A percentile compares a stretch with the other conserved stretches of the same genome.
phyloP scores from a whole-genome alignment of 352 stramenopile genomes.

The Globisporangium mamillatum region DNA sequence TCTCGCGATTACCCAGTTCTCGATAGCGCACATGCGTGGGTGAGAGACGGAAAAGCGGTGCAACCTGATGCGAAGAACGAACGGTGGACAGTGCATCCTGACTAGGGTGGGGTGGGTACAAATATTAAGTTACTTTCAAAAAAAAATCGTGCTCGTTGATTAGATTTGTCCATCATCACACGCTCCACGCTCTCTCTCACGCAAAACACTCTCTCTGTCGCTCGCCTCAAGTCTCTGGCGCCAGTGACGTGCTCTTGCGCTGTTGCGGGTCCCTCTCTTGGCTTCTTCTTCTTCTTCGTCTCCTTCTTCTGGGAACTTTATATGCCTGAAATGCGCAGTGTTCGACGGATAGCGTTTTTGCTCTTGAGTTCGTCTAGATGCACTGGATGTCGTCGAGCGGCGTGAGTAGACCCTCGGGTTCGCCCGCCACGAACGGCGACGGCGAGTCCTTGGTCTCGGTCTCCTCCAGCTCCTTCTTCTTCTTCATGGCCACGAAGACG shows the following conservation, averaged over 20 bases:
- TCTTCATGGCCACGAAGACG: constrained; percentile 32
- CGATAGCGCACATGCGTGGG: background rate
- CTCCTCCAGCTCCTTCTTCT: constrained; percentile 33
- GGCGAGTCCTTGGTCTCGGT: constrained; percentile 20
- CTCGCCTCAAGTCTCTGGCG: background rate
- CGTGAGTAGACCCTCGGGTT: constrained; percentile 29
- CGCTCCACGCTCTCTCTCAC: background rate
- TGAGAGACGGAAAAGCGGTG: background rate
- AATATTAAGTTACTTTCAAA: background rate
- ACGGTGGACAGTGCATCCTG: background rate
- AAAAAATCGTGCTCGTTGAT: background rate
- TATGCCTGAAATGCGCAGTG: background rate
- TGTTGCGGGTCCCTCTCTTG: background rate
- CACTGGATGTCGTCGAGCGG: constrained; percentile 36
- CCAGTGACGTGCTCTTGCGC: background rate
- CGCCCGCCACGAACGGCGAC: constrained; percentile 9
- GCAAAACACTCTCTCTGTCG: background rate
- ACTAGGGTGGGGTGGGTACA: background rate
- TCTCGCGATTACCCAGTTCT: background rate
- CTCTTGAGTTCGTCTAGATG: constrained; percentile 5
- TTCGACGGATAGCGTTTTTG: background rate
- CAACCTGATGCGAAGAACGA: background rate
- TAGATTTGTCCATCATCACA: background rate
- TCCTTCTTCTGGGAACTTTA: background rate
- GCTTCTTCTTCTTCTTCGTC: background rate